Conservation (phyloP, 2,329 filamentous ascomycete species). For the Teratosphaeria pseudoeucalypti region DNA sequence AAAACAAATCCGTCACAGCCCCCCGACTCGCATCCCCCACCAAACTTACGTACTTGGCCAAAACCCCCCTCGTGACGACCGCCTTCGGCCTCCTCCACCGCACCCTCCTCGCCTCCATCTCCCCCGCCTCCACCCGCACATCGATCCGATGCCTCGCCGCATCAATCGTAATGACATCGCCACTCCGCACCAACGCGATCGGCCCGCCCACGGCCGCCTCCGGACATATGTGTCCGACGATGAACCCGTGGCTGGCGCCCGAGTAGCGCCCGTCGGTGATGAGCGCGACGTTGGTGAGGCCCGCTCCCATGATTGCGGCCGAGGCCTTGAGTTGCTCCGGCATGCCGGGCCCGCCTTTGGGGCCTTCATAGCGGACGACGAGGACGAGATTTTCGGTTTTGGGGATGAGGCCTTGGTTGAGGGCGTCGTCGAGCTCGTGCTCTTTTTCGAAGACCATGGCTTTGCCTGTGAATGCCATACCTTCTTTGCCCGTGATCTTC, state of each 20-base stretch:
- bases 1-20: constrained; percentile 63
- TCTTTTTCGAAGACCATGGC: constrained; percentile 85
- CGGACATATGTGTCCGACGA: constrained; percentile 85
- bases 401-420: constrained; percentile 47
- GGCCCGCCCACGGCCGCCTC: constrained; percentile 85
- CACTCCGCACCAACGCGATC: constrained; percentile 70
- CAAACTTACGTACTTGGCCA: constrained; percentile 82
- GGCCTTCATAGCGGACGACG: constrained; percentile 87
- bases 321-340: constrained; percentile 84
- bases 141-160: constrained; percentile 62
- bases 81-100: constrained; percentile 62
- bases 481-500: constrained; percentile 95
- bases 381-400: constrained; percentile 66
- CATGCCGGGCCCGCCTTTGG: constrained; percentile 90
- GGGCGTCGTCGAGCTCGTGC: constrained; percentile 61
- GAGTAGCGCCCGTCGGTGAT: constrained; percentile 88
- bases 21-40: constrained; percentile 89
- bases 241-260: constrained; percentile 83
- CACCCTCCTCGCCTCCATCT: constrained; percentile 53
- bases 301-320: constrained; percentile 86
- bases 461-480: constrained; percentile 66
- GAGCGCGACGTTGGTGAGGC: constrained; percentile 74
- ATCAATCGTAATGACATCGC: constrained; percentile 78
- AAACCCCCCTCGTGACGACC: constrained; percentile 66
- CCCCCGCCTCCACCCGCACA: constrained; percentile 63